Conservation (phyloP, 1,284 basidiomycete genomes). For the Irpex lacteus region DNA sequence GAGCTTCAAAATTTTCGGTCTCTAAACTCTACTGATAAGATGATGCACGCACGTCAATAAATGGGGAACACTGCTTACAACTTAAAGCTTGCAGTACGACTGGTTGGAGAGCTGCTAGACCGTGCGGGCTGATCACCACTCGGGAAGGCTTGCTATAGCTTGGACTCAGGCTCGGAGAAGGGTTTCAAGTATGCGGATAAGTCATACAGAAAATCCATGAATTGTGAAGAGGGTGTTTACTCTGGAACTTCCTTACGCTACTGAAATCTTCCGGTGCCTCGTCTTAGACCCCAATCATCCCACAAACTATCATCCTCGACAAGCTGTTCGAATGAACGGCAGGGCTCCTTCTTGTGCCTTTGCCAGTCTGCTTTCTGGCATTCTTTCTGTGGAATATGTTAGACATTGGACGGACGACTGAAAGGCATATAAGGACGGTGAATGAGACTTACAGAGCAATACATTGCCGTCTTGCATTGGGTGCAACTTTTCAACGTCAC, state of each 20-base stretch:
- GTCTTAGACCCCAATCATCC: slow-evolving; percentile 12
- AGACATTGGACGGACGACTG: neutral
- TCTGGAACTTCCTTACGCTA: neutral
- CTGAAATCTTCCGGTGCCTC: slow-evolving; percentile 11
- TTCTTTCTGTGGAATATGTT: slow-evolving; percentile 2
- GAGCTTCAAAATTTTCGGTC: too few relatives aligned
- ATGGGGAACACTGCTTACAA: too few relatives aligned
- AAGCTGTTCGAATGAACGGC: slow-evolving; percentile 19
- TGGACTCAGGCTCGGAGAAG: too few relatives aligned
- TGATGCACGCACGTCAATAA: too few relatives aligned
- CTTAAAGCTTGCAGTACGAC: too few relatives aligned
- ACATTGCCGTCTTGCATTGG: slow-evolving; percentile 19
- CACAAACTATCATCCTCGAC: slow-evolving; percentile 21
- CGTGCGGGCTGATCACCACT: too few relatives aligned
- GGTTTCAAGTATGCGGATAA: too few relatives aligned
- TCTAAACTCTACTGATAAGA: too few relatives aligned
- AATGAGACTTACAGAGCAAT: slow-evolving; percentile 21
- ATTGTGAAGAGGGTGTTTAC: too few relatives aligned
- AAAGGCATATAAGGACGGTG: neutral
- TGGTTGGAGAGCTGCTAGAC: too few relatives aligned
- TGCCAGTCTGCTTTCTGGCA: slow-evolving; percentile 23
- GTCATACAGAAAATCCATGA: too few relatives aligned
- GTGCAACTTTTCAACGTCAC: slow-evolving; percentile 17
- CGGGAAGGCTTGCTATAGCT: too few relatives aligned
- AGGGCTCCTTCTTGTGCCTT: slow-evolving; percentile 23